Conservation (phyloP, 257 asterid species). For the Primulina tabacum region DNA sequence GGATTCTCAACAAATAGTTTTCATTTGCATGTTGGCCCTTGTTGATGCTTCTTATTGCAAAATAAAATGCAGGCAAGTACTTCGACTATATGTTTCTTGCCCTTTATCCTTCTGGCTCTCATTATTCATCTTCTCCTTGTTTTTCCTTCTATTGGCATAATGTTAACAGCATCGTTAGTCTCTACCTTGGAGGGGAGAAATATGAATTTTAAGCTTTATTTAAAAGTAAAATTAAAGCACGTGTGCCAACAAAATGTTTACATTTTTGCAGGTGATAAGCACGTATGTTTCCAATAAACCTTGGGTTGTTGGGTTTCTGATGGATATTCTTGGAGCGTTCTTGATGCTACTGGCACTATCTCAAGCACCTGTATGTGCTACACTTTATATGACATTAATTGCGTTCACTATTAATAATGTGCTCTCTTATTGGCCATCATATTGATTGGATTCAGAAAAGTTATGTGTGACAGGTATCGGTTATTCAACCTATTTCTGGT, state of each 20-base stretch:
- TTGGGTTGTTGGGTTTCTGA: conserved; percentile 81
- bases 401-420: neutral
- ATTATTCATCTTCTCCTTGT: no score
- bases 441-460: conserved; percentile 5
- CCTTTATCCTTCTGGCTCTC: neutral
- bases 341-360: conserved; percentile 92
- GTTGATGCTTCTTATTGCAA: neutral
- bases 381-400: neutral
- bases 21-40: neutral
- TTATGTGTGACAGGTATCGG: conserved; percentile 62
- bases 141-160: neutral
- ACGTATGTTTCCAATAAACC: conserved; percentile 84
- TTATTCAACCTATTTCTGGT: conserved; percentile 98
- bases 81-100: neutral
- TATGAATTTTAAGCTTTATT: neutral
- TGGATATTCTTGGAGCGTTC: conserved; percentile 94
- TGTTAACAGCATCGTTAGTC: neutral
- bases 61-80: neutral
- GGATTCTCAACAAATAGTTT: neutral
- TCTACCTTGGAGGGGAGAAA: neutral
- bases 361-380: conserved; percentile 78
- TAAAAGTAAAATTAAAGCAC: neutral
- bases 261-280: conserved; percentile 67
- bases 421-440: conserved; percentile 3
- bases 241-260: neutral